A percentile compares a stretch with the other conserved stretches of the same genome.
Conservation (phyloP, 352 stramenopile genomes). For the Saprolegnia diclina region DNA sequence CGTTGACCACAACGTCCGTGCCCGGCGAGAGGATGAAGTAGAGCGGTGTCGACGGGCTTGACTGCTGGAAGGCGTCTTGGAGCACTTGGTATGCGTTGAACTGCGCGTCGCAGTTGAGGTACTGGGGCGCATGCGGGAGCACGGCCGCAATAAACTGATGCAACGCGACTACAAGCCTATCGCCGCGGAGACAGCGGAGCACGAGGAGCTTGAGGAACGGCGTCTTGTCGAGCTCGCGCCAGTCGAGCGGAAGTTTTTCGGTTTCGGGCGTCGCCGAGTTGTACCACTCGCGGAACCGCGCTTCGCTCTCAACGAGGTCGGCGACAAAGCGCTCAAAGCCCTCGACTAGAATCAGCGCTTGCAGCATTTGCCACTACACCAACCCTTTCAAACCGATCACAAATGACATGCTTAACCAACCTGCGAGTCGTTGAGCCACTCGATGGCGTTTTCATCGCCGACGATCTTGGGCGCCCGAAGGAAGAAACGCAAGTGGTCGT, state of each 20-base stretch:
- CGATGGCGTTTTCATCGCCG: constrained; percentile 62
- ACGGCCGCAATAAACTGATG: constrained; percentile 88
- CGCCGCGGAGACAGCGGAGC: constrained; percentile 90
- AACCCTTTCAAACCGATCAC: not conserved
- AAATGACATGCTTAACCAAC: not conserved
- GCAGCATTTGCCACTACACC: constrained; percentile 64
- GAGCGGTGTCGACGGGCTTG: constrained; percentile 92
- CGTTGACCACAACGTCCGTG: constrained; percentile 94
- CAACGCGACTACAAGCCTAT: constrained; percentile 90
- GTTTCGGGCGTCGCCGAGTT: constrained; percentile 74
- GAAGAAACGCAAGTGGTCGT: constrained; percentile 72
- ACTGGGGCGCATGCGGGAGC: constrained; percentile 73
- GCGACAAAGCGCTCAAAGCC: constrained; percentile 81
- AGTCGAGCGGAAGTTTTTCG: constrained; percentile 88
- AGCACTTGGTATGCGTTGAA: constrained; percentile 94
- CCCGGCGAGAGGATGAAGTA: constrained; percentile 97
- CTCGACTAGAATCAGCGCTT: constrained; percentile 67
- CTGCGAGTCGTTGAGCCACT: constrained; percentile 79
- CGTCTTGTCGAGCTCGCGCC: constrained; percentile 87
- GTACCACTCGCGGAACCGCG: constrained; percentile 90
- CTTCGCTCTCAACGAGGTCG: constrained; percentile 86
- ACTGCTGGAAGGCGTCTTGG: constrained; percentile 90
- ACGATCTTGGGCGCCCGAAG: constrained; percentile 65
- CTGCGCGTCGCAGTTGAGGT: constrained; percentile 81
- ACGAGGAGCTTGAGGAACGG: constrained; percentile 93